Conservation (phyloP, 106 monocot genomes). For the Posidonia australis region DNA sequence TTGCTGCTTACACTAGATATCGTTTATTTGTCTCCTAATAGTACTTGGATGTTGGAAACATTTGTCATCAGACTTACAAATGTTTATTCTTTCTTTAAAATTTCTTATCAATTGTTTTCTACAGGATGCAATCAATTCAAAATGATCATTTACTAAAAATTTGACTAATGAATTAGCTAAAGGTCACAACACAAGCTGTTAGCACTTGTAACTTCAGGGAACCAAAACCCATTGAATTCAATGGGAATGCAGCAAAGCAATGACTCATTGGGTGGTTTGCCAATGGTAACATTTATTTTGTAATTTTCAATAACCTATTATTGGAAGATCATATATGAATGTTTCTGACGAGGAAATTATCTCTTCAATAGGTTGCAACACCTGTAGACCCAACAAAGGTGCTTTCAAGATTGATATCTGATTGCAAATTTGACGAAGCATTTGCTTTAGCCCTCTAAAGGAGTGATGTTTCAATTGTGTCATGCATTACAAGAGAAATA, state of each 20-base stretch:
- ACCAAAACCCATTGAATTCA: conserved; percentile 41
- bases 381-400: conserved; percentile 73
- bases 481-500: too few relatives aligned
- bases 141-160: conserved; percentile 67
- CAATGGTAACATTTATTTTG: conserved; percentile 28
- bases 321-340: not conserved
- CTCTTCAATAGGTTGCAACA: not conserved
- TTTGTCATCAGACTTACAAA: too few relatives aligned
- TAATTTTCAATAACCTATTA: conserved; percentile 5
- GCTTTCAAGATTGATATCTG: conserved; percentile 59
- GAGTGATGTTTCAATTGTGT: conserved; percentile 84
- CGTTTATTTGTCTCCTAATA: too few relatives aligned
- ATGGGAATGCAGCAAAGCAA: conserved; percentile 41
- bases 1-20: too few relatives aligned
- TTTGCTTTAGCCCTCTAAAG: conserved; percentile 87
- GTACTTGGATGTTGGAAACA: too few relatives aligned
- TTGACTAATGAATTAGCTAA: conserved; percentile 58
- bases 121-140: conserved; percentile 84
- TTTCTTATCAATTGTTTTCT: not conserved
- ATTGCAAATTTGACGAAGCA: conserved; percentile 80
- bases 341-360: not conserved
- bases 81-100: not conserved
- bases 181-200: conserved; percentile 60
- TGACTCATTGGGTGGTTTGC: too few relatives aligned
- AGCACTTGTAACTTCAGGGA: too few relatives aligned